Evolutionary conservation across 1,139 yeast species (phyloP).

Genomic region (Candida sanyaensis): DNA sequence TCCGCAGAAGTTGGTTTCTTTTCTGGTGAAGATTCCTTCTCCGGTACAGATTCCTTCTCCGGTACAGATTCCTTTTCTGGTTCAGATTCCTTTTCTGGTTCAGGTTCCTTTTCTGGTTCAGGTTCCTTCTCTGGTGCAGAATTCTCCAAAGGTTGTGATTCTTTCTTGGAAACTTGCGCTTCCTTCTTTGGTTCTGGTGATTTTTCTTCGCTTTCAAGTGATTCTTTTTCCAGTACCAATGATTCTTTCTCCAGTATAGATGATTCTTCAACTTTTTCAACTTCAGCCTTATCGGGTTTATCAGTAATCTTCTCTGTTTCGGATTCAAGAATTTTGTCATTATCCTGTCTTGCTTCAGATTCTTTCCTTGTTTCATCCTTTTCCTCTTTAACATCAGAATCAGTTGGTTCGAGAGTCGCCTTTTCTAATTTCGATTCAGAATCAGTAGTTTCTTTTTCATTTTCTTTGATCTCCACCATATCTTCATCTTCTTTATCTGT

Average conservation of each 20-base stretch:
- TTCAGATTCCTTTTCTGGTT: too few species aligned
- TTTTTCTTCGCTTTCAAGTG: too few species aligned
- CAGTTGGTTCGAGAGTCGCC: conserved; percentile 4
- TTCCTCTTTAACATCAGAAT: conserved; percentile 1
- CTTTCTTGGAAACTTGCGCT: not conserved
- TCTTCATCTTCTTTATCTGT: conserved; percentile 9
- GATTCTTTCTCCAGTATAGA: not conserved
- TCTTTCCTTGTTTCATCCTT: conserved; percentile 10
- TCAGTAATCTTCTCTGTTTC: not conserved
- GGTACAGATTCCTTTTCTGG: too few species aligned
- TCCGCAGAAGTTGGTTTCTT: too few species aligned
- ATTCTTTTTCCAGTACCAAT: not conserved
- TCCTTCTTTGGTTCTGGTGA: too few species aligned
- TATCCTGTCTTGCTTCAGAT: conserved; percentile 7
- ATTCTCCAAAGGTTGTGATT: not conserved
- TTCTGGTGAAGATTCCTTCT: too few species aligned
- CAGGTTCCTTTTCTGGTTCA: too few species aligned
- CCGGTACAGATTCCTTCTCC: too few species aligned
- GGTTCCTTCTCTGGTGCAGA: too few species aligned
- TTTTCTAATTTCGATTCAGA: not conserved
- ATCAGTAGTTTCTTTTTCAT: not conserved
- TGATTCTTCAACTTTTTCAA: not conserved
- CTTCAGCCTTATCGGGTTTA: not conserved
- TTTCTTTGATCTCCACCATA: not conserved
- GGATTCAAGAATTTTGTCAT: not conserved